Evolutionary conservation across 768 basidiomycete species (phyloP).

Genomic region (Suillus hirtellus): DNA sequence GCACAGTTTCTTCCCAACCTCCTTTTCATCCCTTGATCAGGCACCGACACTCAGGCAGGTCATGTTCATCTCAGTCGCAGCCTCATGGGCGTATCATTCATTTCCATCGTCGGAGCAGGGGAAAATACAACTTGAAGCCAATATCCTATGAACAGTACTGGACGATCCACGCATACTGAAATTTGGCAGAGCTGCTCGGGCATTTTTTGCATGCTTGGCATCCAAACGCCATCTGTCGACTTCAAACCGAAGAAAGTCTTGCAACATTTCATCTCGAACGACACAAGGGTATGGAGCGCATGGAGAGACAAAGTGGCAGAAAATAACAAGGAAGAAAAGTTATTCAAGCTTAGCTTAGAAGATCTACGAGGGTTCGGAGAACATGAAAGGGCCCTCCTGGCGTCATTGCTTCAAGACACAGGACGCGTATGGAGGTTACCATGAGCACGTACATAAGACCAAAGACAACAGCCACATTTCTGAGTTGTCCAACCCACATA

Average conservation of each 20-base stretch:
- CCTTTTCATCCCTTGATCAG: slow-evolving; percentile 38
- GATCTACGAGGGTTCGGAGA: not conserved
- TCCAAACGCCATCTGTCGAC: too few species aligned
- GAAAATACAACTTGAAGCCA: slow-evolving; percentile 27
- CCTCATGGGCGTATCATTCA: slow-evolving; percentile 36
- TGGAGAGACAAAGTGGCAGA: slow-evolving; percentile 28
- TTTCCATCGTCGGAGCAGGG: slow-evolving; percentile 40
- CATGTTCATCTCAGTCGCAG: slow-evolving; percentile 27
- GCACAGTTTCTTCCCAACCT: slow-evolving; percentile 35
- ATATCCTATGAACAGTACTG: slow-evolving; percentile 20
- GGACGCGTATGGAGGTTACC: not conserved
- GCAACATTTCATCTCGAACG: slow-evolving; percentile 28
- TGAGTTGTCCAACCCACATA: not conserved
- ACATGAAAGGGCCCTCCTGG: not conserved
- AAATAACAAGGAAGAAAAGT: slow-evolving; percentile 12
- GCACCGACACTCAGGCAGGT: slow-evolving; percentile 36
- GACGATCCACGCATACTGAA: slow-evolving; percentile 18
- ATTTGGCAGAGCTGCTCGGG: too few species aligned
- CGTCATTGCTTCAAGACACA: not conserved
- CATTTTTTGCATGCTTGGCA: too few species aligned
- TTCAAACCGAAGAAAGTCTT: too few species aligned
- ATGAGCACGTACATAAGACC: not conserved
- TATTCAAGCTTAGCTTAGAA: not conserved
- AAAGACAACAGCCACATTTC: not conserved
- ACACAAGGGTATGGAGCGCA: slow-evolving; percentile 26